These are phyloP conservation scores for Rhexocercosporidium sp. DNA, from an alignment of 2,329 filamentous ascomycete genomes.

Conservation along the genomic window DNA sequence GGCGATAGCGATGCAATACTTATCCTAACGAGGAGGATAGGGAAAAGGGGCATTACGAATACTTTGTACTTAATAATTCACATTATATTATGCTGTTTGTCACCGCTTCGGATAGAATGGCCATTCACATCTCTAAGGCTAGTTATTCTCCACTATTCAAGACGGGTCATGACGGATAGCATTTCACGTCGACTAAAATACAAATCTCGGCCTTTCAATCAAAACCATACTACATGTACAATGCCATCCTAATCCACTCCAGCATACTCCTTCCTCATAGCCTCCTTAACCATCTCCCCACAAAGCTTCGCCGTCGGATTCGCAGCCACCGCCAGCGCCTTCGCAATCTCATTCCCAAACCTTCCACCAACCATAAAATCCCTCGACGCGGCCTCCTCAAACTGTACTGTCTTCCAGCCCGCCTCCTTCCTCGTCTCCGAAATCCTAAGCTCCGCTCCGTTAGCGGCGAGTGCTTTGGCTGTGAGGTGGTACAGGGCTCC, in stretches of 20 bases:
- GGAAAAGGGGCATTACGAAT: too few species aligned
- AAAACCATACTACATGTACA: too few species aligned
- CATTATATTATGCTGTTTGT: too few species aligned
- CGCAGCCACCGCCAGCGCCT: conserved; percentile 65
- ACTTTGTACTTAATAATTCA: too few species aligned
- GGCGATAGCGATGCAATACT: conserved; percentile 45
- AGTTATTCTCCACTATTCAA: too few species aligned
- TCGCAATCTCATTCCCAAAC: conserved; percentile 69
- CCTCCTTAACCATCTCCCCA: conserved; percentile 71
- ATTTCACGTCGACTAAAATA: too few species aligned
- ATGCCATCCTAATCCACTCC: too few species aligned
- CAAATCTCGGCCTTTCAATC: too few species aligned
- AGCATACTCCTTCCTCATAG: conserved; percentile 69
- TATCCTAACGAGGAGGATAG: too few species aligned
- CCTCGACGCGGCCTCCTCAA: conserved; percentile 65
- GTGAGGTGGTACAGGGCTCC: conserved; percentile 68
- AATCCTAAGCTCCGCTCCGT: conserved; percentile 45
- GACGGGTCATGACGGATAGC: too few species aligned
- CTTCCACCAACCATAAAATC: conserved; percentile 69
- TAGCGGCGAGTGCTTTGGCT: conserved; percentile 45
- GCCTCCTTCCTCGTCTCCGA: conserved; percentile 50
- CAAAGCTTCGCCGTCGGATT: conserved; percentile 74
- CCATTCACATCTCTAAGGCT: too few species aligned
- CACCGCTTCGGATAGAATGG: too few species aligned
- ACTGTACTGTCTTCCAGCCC: conserved; percentile 58